Conservation (phyloP, 495 filamentous ascomycete genomes). For the Penicillium parvum region DNA sequence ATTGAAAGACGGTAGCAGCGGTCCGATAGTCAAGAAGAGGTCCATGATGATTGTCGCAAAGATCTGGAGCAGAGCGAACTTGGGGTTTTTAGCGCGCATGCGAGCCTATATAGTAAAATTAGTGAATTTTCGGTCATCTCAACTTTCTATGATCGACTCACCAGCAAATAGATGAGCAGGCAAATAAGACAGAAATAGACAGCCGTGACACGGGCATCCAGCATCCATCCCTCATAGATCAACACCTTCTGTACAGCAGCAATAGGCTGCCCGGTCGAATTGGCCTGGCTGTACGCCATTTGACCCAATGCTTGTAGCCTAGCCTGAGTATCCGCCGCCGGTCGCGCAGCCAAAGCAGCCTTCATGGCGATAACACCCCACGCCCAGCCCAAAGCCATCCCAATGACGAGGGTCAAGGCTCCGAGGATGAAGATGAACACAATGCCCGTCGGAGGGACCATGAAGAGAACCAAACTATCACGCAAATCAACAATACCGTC, state of each 20-base stretch:
- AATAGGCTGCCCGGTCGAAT: constrained; percentile 28
- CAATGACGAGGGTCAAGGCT: constrained; percentile 29
- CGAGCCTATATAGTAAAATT: constrained; percentile 23
- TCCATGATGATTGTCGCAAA: constrained; percentile 40
- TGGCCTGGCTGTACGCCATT: constrained; percentile 25
- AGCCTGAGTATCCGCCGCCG: constrained; percentile 33
- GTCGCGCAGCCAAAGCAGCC: constrained; percentile 35
- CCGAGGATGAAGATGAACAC: constrained; percentile 37
- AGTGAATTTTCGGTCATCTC: neutral
- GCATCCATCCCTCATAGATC: constrained; percentile 36
- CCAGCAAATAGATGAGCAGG: constrained; percentile 36
- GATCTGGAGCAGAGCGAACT: constrained; percentile 28
- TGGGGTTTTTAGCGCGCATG: constrained; percentile 37
- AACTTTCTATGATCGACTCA: constrained; percentile 1
- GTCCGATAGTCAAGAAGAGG: constrained; percentile 30
- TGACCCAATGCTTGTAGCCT: constrained; percentile 29
- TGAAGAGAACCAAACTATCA: constrained; percentile 32
- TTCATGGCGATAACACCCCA: constrained; percentile 43
- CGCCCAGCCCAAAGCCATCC: constrained; percentile 37
- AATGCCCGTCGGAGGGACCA: constrained; percentile 36
- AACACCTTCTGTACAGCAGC: constrained; percentile 20
- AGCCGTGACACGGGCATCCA: constrained; percentile 37
- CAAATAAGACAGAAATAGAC: constrained; percentile 34
- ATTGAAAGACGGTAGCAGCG: constrained; percentile 34
- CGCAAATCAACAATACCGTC: constrained; percentile 1